Percentiles rank a stretch among this genome's conserved stretches.
Conservation (phyloP, 176 grass and related monocot genomes). For the Cymbopogon citratus region DNA sequence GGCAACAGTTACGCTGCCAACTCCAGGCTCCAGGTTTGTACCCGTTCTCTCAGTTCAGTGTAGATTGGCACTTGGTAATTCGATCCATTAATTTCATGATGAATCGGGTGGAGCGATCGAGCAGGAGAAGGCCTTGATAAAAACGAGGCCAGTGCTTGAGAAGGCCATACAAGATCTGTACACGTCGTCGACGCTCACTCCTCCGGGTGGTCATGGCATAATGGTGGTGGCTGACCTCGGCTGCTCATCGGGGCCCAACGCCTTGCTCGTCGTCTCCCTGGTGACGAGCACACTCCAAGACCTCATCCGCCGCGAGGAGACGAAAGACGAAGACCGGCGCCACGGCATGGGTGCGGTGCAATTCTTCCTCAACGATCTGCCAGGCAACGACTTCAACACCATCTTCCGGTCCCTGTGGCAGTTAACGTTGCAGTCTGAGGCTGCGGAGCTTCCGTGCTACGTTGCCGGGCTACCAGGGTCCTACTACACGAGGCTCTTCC, state of each 20-base stretch:
- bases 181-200: background rate
- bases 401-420: constrained; percentile 28
- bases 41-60: too few species aligned
- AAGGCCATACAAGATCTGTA: background rate
- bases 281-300: constrained; percentile 2
- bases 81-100: too few species aligned
- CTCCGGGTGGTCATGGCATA: background rate
- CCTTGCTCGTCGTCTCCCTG: constrained; percentile 25
- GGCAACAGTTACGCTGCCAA: constrained; percentile 29
- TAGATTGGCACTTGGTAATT: too few species aligned
- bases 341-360: constrained; percentile 18
- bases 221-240: constrained; percentile 22
- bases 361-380: constrained; percentile 57
- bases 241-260: constrained; percentile 36
- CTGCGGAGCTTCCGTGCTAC: constrained; percentile 2
- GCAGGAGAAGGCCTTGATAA: constrained; percentile 15
- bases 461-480: constrained; percentile 36
- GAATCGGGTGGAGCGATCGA: too few species aligned
- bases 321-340: too few species aligned
- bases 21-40: constrained; percentile 16
- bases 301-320: background rate
- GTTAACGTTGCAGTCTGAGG: too few species aligned
- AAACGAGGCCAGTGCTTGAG: constrained; percentile 11
- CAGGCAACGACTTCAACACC: constrained; percentile 44
- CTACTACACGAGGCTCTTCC: constrained; percentile 41